Percentiles rank a stretch among this genome's conserved stretches.
These are phyloP conservation scores for Gymnopilus dilepis DNA, from an alignment of 768 basidiomycete species.

Conservation along the genomic window DNA sequence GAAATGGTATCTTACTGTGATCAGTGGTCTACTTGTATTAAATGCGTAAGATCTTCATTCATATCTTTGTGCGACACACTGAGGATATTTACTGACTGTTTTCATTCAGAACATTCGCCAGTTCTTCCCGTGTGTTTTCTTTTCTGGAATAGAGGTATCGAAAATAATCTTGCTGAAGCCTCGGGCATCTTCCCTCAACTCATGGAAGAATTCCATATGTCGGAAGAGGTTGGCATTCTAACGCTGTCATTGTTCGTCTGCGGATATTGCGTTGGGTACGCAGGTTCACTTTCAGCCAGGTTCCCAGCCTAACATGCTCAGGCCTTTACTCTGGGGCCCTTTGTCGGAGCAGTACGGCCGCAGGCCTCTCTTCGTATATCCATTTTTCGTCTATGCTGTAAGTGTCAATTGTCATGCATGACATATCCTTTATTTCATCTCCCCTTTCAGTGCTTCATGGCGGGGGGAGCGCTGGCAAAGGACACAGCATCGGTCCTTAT, in stretches of 20 bases:
- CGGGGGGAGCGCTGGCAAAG: conserved; percentile 63
- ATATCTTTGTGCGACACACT: background rate
- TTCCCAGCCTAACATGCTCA: conserved; percentile 10
- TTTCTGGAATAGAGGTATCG: background rate
- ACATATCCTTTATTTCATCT: background rate
- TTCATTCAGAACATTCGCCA: conserved; percentile 59
- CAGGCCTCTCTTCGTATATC: conserved; percentile 58
- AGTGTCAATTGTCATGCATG: conserved; percentile 13
- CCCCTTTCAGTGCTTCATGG: conserved; percentile 55
- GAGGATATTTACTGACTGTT: too few relatives aligned
- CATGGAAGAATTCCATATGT: conserved; percentile 52
- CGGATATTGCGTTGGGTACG: conserved; percentile 68
- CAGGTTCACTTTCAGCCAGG: background rate
- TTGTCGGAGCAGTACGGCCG: conserved; percentile 63
- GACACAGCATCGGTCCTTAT: conserved; percentile 70
- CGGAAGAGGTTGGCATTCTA: conserved; percentile 55
- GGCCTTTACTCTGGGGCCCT: conserved; percentile 63
- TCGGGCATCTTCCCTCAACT: conserved; percentile 52
- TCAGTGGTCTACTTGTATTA: conserved; percentile 55
- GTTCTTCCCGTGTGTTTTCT: conserved; percentile 51
- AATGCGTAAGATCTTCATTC: conserved; percentile 48
- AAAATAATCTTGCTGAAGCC: conserved; percentile 33
- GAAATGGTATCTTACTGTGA: conserved; percentile 58
- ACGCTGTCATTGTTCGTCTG: conserved; percentile 67
- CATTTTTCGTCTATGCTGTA: conserved; percentile 62